phyloP scores from a whole-genome alignment of 257 asterid genomes.

The Fraxinus quadrangulata region DNA sequence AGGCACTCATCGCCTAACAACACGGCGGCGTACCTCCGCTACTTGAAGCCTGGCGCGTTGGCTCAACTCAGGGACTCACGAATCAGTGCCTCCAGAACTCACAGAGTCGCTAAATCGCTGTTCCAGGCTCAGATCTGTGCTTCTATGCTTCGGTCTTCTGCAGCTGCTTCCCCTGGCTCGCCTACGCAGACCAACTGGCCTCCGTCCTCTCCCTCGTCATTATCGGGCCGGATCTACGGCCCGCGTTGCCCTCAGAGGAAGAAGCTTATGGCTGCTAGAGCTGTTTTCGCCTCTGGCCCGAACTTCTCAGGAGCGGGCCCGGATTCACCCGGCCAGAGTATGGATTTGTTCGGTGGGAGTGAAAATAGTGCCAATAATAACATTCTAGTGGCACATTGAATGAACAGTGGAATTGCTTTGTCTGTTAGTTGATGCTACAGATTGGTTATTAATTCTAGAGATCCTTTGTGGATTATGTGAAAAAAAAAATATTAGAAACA shows the following conservation, averaged over 20 bases:
- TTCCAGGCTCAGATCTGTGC: slow-evolving; percentile 18
- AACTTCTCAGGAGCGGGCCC: slow-evolving; percentile 21
- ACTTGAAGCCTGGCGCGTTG: slow-evolving; percentile 36
- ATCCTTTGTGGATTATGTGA: not conserved
- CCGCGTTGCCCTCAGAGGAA: slow-evolving; percentile 36
- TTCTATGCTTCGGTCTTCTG: slow-evolving; percentile 10
- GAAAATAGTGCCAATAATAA: slow-evolving; percentile 8
- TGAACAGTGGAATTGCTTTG: not conserved
- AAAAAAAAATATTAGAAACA: not conserved
- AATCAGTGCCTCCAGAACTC: slow-evolving; percentile 24
- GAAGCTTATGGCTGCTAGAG: slow-evolving; percentile 30
- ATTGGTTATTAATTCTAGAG: not conserved
- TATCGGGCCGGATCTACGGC: slow-evolving; percentile 27
- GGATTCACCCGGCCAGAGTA: not conserved
- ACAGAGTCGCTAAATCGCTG: slow-evolving; percentile 11
- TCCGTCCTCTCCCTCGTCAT: slow-evolving; percentile 14
- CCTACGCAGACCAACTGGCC: not conserved
- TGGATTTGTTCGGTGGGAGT: slow-evolving; percentile 18
- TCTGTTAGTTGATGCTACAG: not conserved
- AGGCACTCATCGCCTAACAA: slow-evolving; percentile 11
- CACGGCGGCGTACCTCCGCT: slow-evolving; percentile 25
- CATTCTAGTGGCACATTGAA: slow-evolving; percentile 33
- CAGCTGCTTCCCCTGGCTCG: slow-evolving; percentile 6
- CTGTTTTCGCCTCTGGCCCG: not conserved
- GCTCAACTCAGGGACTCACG: slow-evolving; percentile 37